These are phyloP conservation scores for Lathyrus aphaca DNA, from an alignment of 306 rosid genomes.

Conservation along the genomic window DNA sequence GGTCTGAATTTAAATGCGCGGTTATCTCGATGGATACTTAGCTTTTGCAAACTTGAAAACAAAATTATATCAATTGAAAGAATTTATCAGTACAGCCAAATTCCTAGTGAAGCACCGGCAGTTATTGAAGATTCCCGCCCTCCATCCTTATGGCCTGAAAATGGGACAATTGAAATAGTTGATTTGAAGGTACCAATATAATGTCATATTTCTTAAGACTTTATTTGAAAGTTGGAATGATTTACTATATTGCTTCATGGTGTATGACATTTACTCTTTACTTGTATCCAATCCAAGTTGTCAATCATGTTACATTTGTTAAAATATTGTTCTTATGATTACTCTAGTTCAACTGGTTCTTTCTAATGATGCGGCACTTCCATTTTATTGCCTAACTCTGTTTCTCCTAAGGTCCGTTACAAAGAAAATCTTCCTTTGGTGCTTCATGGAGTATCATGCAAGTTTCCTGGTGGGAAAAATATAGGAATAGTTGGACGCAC, in stretches of 20 bases:
- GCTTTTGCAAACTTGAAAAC: constrained; percentile 99
- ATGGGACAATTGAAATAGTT: constrained; percentile 70
- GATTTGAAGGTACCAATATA: constrained; percentile 70
- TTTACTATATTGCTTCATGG: not conserved
- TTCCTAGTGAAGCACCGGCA: constrained; percentile 83
- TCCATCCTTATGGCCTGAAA: constrained; percentile 84
- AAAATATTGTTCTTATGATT: not conserved
- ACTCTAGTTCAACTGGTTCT: constrained; percentile 21
- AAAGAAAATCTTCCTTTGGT: constrained; percentile 95
- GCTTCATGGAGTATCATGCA: constrained; percentile 83
- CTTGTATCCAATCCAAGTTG: constrained; percentile 7
- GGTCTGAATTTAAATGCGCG: constrained; percentile 96
- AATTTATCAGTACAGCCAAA: constrained; percentile 96
- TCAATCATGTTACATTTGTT: constrained; percentile 7
- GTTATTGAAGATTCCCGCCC: constrained; percentile 81
- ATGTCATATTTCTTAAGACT: constrained; percentile 2
- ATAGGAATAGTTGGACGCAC: constrained; percentile 98
- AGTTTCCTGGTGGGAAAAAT: constrained; percentile 90
- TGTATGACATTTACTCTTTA: not conserved
- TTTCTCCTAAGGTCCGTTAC: constrained; percentile 76
- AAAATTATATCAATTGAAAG: constrained; percentile 95
- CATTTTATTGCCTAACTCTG: constrained; percentile 2
- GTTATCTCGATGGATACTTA: constrained; percentile 96
- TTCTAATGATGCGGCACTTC: not conserved
- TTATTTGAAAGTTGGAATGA: not conserved